A percentile compares a stretch with the other conserved stretches of the same genome.
phyloP scores from a whole-genome alignment of 768 basidiomycete species.

The Pleurotus citrinopileatus region DNA sequence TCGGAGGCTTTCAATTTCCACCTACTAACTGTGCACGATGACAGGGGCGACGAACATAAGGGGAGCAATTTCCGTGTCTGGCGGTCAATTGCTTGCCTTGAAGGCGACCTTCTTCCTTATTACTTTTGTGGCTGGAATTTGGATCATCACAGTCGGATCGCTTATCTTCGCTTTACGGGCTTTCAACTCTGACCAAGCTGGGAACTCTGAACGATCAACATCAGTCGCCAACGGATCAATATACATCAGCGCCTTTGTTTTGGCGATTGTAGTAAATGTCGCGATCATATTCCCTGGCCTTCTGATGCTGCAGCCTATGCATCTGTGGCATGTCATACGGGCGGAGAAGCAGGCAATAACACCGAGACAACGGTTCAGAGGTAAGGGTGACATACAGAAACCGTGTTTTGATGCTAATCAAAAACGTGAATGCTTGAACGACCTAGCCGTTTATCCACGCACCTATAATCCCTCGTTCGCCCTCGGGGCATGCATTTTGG shows the following conservation, averaged over 20 bases:
- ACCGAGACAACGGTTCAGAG: conserved; percentile 75
- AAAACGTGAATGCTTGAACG: not conserved
- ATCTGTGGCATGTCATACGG: conserved; percentile 54
- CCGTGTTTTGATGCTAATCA: not conserved
- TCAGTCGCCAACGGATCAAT: conserved; percentile 68
- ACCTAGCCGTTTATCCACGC: conserved; percentile 63
- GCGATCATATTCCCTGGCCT: conserved; percentile 71
- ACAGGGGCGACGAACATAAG: conserved; percentile 52
- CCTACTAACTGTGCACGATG: conserved; percentile 12
- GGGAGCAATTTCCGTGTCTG: conserved; percentile 62
- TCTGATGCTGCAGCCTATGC: conserved; percentile 68
- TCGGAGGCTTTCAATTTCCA: not conserved
- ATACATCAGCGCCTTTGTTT: conserved; percentile 62
- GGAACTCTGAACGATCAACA: conserved; percentile 26
- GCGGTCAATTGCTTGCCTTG: conserved; percentile 56
- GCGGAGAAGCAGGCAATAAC: conserved; percentile 63
- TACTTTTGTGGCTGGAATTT: conserved; percentile 49
- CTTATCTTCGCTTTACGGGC: conserved; percentile 65
- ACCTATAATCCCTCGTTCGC: conserved; percentile 70
- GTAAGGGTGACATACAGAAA: conserved; percentile 36
- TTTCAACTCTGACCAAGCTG: conserved; percentile 34
- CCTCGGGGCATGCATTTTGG: conserved; percentile 62
- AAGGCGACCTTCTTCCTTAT: conserved; percentile 63
- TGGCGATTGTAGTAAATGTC: conserved; percentile 57
- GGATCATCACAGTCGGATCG: conserved; percentile 67